phyloP scores from a whole-genome alignment of 179 eudicot species.

The Sideroxylon spinosum region DNA sequence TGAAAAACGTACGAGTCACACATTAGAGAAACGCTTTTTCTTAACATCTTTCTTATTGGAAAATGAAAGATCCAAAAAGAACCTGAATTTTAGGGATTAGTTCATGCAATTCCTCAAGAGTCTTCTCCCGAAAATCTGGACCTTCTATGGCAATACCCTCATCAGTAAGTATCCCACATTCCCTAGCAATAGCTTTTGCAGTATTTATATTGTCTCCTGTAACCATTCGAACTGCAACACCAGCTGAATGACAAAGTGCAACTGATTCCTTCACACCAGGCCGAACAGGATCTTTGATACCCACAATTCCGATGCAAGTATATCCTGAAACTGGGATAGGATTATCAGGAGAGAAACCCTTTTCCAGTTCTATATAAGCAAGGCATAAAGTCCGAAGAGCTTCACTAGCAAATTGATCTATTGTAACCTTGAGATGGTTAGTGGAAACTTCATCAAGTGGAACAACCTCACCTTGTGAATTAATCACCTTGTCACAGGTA shows the following conservation, averaged over 20 bases:
- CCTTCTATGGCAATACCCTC: conserved; percentile 95
- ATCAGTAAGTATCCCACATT: conserved; percentile 94
- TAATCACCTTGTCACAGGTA: conserved; percentile 65
- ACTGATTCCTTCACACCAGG: conserved; percentile 94
- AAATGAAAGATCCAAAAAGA: neutral
- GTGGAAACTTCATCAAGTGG: conserved; percentile 47
- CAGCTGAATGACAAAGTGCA: conserved; percentile 80
- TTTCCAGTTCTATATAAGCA: conserved; percentile 66
- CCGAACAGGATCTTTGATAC: conserved; percentile 91
- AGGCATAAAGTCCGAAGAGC: conserved; percentile 86
- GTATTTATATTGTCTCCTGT: conserved; percentile 94
- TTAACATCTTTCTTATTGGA: neutral
- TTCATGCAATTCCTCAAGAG: conserved; percentile 55
- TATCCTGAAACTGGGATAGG: conserved; percentile 67
- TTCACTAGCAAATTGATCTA: conserved; percentile 73
- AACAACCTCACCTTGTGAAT: conserved; percentile 63
- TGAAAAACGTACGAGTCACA: conserved; percentile 3
- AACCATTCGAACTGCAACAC: conserved; percentile 83
- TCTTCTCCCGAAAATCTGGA: conserved; percentile 74
- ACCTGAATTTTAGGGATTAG: conserved; percentile 89
- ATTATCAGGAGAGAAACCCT: conserved; percentile 44
- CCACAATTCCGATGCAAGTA: conserved; percentile 83
- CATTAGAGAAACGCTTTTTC: neutral
- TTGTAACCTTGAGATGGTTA: conserved; percentile 53
- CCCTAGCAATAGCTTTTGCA: conserved; percentile 92